Evolutionary conservation across 1,284 basidiomycete genomes (phyloP).

Genomic region (Albatrellus sp.): DNA sequence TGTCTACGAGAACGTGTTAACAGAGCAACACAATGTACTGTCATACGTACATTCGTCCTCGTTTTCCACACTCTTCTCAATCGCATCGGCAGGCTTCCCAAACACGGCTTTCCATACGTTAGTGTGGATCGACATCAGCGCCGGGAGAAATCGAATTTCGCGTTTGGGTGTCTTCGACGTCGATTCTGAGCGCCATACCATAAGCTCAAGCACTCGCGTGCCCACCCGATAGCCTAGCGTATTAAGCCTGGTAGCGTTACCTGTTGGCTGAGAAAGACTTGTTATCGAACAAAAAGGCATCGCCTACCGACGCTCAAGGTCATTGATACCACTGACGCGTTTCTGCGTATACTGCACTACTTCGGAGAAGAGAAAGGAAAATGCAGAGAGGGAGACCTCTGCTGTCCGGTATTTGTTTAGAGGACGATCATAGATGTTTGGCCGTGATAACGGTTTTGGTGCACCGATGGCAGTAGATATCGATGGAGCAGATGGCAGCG

Average conservation of each 20-base stretch:
- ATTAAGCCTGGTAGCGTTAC: constrained; percentile 50
- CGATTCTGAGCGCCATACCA: constrained; percentile 61
- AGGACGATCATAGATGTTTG: constrained; percentile 76
- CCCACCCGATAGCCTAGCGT: constrained; percentile 87
- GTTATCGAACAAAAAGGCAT: constrained; percentile 5
- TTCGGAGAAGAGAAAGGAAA: constrained; percentile 85
- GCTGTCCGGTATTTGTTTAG: constrained; percentile 72
- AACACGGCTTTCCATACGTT: constrained; percentile 93
- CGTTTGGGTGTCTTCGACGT: constrained; percentile 73
- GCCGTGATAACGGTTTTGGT: constrained; percentile 30
- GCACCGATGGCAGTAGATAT: constrained; percentile 27
- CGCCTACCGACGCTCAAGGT: constrained; percentile 63
- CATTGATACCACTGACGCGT: constrained; percentile 86
- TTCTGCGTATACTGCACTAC: constrained; percentile 92
- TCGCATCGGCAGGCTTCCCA: constrained; percentile 84
- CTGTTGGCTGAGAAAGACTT: background rate
- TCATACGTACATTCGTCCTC: constrained; percentile 78
- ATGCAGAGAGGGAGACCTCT: constrained; percentile 75
- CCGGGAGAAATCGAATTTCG: constrained; percentile 79
- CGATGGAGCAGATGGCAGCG: constrained; percentile 45
- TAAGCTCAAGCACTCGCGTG: constrained; percentile 68
- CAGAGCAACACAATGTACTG: background rate
- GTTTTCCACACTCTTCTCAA: constrained; percentile 93
- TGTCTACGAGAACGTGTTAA: constrained; percentile 46
- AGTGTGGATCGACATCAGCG: constrained; percentile 84